phyloP scores from a whole-genome alignment of 306 rosid genomes.

The Hippophae rhamnoides region DNA sequence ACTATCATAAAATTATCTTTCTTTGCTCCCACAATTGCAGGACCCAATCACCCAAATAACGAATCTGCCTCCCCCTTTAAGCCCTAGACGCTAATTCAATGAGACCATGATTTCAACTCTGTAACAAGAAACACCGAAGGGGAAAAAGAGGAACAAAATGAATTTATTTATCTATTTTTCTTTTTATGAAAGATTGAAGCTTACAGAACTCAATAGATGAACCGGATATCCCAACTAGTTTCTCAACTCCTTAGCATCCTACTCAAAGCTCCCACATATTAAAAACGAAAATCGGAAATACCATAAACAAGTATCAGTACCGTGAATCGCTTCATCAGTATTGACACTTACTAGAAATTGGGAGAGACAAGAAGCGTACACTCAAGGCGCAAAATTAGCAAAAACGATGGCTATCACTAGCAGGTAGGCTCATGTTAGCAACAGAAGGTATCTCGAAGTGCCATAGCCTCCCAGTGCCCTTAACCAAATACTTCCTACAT shows the following conservation, averaged over 20 bases:
- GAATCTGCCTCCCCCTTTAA: background rate
- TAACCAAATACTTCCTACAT: slow-evolving; percentile 45
- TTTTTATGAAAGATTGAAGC: too few species aligned
- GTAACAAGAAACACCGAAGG: background rate
- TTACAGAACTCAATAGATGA: too few species aligned
- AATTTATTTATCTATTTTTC: background rate
- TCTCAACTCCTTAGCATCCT: too few species aligned
- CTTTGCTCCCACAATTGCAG: background rate
- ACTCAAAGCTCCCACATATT: too few species aligned
- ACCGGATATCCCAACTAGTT: too few species aligned
- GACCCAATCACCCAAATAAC: background rate
- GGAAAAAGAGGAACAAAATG: background rate
- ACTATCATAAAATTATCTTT: background rate
- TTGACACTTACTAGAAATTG: background rate
- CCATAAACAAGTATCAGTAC: too few species aligned
- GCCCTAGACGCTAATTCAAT: background rate
- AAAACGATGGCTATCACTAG: slow-evolving; percentile 9
- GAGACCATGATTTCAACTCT: background rate
- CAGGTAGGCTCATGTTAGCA: slow-evolving; percentile 9
- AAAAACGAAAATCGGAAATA: too few species aligned
- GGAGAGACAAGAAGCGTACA: background rate
- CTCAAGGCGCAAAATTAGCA: slow-evolving; percentile 23
- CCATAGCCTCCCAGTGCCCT: slow-evolving; percentile 68
- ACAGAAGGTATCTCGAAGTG: slow-evolving; percentile 61
- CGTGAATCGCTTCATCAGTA: background rate